Base-by-base conservation (phyloP, 352 stramenopile genomes). In the Peronospora belbahrii region DNA sequence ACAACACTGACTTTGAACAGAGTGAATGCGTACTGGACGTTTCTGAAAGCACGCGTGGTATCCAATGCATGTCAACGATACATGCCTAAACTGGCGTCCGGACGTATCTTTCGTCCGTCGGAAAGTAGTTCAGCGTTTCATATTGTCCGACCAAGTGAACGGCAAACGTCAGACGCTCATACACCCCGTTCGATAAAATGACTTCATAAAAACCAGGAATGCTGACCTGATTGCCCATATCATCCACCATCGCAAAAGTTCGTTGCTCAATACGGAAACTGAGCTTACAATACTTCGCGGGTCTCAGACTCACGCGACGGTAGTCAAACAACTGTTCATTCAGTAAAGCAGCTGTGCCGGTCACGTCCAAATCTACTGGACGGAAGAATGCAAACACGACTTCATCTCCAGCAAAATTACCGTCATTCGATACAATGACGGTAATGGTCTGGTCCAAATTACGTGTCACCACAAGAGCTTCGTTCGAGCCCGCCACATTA, bases 321-420 rank as follows among this genome's bases (percentile, higher is more conserved):
- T 83, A 90, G 36, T 62, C 62, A 32, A 90, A 88, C 23, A 90
- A 56, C 48, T 90, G 79, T 56, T 88, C 62, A 49, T 90, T 88
- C 28, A 90, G 57, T 18, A 83, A 52, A 34, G 64, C 74, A 17
- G 62, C 79, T 1, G 65, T 64, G 7, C 76, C 79, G 0, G 74
- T 87, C 14, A 59, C 65, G 34, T 82, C 66, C 7, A 71, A 67
- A 7, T 67, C 63, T 3, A 90, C 48, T 6, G 79, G 76, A 3
- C 76, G 74, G 50, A 90, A 90, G 50, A 79, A 88, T 11, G 72
- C 79, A 47, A 90, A 70, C 31, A 90, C 59, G n/a, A 90, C 72
- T 60, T 90, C 79, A 27, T 87, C 79, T 11, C 69, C 79, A 3
- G 52, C 60, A 4, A 68, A 41, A 13, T 60, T 25, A 8, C 79